A percentile compares a stretch with the other conserved stretches of the same genome.
Evolutionary conservation across 768 basidiomycete genomes (phyloP).

Genomic region (Pisolithus microcarpus): DNA sequence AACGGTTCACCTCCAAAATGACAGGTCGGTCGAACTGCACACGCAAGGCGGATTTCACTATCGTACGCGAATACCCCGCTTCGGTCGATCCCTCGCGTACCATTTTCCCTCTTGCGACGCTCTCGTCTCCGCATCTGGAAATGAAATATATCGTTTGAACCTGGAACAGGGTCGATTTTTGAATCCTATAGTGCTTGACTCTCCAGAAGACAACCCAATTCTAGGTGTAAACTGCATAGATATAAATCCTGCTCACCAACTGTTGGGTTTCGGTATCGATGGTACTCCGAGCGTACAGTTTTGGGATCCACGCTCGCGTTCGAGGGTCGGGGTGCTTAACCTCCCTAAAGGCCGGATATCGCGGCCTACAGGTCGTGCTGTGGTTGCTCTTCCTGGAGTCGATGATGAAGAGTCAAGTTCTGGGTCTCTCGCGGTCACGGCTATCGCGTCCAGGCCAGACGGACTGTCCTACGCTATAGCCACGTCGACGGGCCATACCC

Average conservation of each 20-base stretch:
- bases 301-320: constrained; percentile 89
- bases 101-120: constrained; percentile 93
- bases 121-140: constrained; percentile 75
- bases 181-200: constrained; percentile 61
- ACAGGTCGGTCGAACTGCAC: constrained; percentile 91
- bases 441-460: constrained; percentile 77
- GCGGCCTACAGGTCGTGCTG: constrained; percentile 31
- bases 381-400: constrained; percentile 26
- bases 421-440: constrained; percentile 55
- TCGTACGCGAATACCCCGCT: constrained; percentile 87
- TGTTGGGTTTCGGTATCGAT: constrained; percentile 85
- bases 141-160: constrained; percentile 88
- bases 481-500: constrained; percentile 89
- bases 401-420: constrained; percentile 26
- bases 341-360: constrained; percentile 51
- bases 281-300: constrained; percentile 85
- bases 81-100: constrained; percentile 88
- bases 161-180: constrained; percentile 93
- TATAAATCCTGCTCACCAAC: constrained; percentile 87
- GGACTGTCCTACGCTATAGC: constrained; percentile 93
- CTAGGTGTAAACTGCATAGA: constrained; percentile 87
- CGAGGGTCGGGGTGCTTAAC: constrained; percentile 60
- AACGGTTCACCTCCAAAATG: constrained; percentile 91
- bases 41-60: constrained; percentile 92
- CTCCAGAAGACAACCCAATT: constrained; percentile 47